Conservation (phyloP, 352 stramenopile genomes). For the Hyaloperonospora arabidopsidis region DNA sequence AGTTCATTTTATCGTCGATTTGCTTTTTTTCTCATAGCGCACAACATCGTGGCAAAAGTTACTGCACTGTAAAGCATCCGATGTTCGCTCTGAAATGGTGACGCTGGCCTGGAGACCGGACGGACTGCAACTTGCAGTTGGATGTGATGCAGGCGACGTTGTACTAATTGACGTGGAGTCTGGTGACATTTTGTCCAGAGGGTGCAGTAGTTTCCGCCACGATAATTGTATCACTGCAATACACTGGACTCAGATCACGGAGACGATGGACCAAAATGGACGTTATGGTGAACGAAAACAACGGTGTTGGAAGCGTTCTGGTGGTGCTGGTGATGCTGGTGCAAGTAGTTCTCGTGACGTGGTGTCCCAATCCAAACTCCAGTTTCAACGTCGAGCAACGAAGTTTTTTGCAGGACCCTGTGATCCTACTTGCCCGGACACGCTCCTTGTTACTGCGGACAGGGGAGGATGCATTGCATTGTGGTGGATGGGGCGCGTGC, state of each 20-base stretch:
- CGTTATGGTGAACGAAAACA: slow-evolving; percentile 7
- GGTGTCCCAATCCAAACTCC: slow-evolving; percentile 15
- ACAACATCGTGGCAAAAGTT: slow-evolving; percentile 72
- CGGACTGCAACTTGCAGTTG: slow-evolving; percentile 54
- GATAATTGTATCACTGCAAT: slow-evolving; percentile 42
- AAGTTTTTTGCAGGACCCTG: slow-evolving; percentile 22
- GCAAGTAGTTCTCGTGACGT: background rate
- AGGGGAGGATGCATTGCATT: slow-evolving; percentile 27
- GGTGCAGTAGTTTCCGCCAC: slow-evolving; percentile 34
- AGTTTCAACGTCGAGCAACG: slow-evolving; percentile 30
- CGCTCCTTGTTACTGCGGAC: slow-evolving; percentile 51
- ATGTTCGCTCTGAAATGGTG: slow-evolving; percentile 48
- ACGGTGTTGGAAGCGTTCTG: background rate
- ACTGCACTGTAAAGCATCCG: slow-evolving; percentile 56
- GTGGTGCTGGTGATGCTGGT: background rate
- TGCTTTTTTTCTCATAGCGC: slow-evolving; percentile 27
- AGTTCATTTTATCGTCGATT: background rate
- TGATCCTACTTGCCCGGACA: slow-evolving; percentile 6
- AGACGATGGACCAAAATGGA: background rate
- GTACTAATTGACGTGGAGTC: slow-evolving; percentile 63
- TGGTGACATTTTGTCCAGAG: slow-evolving; percentile 25
- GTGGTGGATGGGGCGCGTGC: slow-evolving; percentile 58
- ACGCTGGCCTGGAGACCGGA: slow-evolving; percentile 58
- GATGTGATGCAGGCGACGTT: slow-evolving; percentile 59
- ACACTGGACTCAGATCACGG: slow-evolving; percentile 34